Base-by-base conservation (phyloP, 2,329 filamentous ascomycete species). In the Gremmenia infestans region DNA sequence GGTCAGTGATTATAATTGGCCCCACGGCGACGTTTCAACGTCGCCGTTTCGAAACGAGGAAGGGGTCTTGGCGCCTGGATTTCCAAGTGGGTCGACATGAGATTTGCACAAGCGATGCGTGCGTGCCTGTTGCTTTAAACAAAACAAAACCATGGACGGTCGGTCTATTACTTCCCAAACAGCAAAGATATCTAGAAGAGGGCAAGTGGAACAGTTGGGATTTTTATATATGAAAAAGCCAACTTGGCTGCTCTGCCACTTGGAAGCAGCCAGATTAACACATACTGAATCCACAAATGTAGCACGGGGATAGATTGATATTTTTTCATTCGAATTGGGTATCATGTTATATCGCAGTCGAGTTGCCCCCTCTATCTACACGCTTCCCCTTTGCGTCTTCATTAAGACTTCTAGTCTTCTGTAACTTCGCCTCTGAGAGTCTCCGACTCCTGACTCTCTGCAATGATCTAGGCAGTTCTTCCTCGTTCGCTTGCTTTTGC, bases 391-490 rank as follows among this genome's bases (percentile, higher is more conserved):
- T 47, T 7, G 19, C 14, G 8, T 14, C 45, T 28, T 32, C 45
- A 8, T 63, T 62, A 36, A 52, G 42, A 47, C 61, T 67, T n/a
- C 32, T 54, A 32, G 48, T 62, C 39, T 61, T 61, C 50, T 62
- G 54, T 17, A 67, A 36, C 4, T 58, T 61, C 48, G 64, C 60
- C 47, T 68, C 67, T 43, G 65, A 62, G 17, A 72, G 64, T 23
- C 73, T 66, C 53, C 70, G 72, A 19, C 74, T 74, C 37, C 76
- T 73, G 2, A 81, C 76, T 53, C 78, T 72, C 57, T 76, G 76
- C 54, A 81, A 60, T 56, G 75, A 77, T 61, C 73, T 67, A 2
- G 78, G 77, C 46, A 80, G 64, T 50, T 73, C 71, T 36, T 73
- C 72, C 11, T 73, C 72, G n/a, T 71, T 62, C 7, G 50, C 58